A percentile compares a stretch with the other conserved stretches of the same genome.
Conservation (phyloP, 129 eudicot species). For the Kitagawia praeruptora region DNA sequence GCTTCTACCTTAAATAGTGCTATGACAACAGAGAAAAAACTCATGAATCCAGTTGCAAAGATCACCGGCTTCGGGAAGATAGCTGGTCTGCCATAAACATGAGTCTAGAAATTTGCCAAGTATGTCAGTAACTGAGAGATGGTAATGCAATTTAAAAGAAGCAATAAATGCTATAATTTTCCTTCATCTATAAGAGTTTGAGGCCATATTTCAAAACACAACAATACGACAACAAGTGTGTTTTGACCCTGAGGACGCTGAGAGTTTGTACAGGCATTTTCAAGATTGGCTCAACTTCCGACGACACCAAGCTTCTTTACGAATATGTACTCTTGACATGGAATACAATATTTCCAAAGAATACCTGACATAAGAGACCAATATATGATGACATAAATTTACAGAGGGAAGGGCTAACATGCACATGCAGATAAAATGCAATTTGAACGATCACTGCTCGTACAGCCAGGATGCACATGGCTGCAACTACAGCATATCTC, state of each 20-base stretch:
- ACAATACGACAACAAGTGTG: neutral
- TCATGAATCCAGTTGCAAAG: constrained; percentile 98
- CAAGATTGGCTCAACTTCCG: neutral
- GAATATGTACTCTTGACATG: neutral
- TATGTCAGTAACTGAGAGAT: constrained; percentile 7
- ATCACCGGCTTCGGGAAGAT: constrained; percentile 74
- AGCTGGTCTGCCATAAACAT: constrained; percentile 68
- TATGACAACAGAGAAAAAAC: constrained; percentile 96
- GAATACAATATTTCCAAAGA: neutral
- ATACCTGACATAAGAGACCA: neutral
- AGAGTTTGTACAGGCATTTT: neutral
- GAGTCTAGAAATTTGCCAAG: constrained; percentile 44
- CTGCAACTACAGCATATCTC: constrained; percentile 84
- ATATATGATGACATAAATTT: neutral
- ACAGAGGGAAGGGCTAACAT: constrained; percentile 35
- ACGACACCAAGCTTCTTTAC: neutral
- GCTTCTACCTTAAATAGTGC: constrained; percentile 84
- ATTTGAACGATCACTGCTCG: constrained; percentile 93
- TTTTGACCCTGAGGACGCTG: neutral
- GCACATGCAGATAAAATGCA: constrained; percentile 88
- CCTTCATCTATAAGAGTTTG: neutral
- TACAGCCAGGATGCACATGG: constrained; percentile 95
- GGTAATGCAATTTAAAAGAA: constrained; percentile 3
- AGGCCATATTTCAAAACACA: neutral
- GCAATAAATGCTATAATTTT: neutral